Evolutionary conservation across 2,329 filamentous ascomycete genomes (phyloP).

Genomic region (Hypoxylon sp.): DNA sequence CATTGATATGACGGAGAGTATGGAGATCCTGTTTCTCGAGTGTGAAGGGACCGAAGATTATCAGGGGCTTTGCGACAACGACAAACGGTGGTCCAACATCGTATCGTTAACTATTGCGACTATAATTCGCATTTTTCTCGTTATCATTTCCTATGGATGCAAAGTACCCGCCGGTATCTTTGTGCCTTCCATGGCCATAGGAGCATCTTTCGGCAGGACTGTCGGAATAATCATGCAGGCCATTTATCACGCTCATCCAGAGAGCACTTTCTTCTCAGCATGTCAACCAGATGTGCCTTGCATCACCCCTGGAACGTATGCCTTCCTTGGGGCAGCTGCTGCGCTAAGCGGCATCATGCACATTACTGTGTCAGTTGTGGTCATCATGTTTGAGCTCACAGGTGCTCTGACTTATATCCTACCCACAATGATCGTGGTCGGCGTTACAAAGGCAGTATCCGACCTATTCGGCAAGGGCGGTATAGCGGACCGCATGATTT

Average conservation of each 20-base stretch:
- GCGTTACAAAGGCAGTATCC: conserved; percentile 91
- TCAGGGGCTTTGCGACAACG: conserved; percentile 82
- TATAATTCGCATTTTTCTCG: conserved; percentile 79
- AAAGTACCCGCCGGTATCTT: conserved; percentile 99
- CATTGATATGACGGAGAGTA: conserved; percentile 99
- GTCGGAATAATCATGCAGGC: conserved; percentile 95
- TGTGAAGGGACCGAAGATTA: conserved; percentile 91
- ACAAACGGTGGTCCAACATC: conserved; percentile 81
- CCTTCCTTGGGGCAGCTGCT: conserved; percentile 90
- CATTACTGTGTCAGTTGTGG: conserved; percentile 93
- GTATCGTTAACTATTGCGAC: conserved; percentile 82
- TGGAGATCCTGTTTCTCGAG: conserved; percentile 96
- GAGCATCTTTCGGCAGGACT: conserved; percentile 90
- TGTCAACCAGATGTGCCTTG: conserved; percentile 93
- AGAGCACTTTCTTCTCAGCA: conserved; percentile 83
- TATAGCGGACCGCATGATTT: conserved; percentile 98
- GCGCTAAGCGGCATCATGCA: conserved; percentile 98
- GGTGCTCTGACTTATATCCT: conserved; percentile 97
- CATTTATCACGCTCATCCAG: conserved; percentile 83
- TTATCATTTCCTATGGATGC: conserved; percentile 96
- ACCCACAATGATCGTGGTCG: conserved; percentile 98
- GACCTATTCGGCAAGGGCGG: conserved; percentile 94
- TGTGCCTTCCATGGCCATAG: conserved; percentile 97
- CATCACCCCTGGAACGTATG: conserved; percentile 97
- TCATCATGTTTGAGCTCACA: conserved; percentile 99